Conservation (phyloP, 23 red algal genomes). For the Gracilaria gracilis region DNA sequence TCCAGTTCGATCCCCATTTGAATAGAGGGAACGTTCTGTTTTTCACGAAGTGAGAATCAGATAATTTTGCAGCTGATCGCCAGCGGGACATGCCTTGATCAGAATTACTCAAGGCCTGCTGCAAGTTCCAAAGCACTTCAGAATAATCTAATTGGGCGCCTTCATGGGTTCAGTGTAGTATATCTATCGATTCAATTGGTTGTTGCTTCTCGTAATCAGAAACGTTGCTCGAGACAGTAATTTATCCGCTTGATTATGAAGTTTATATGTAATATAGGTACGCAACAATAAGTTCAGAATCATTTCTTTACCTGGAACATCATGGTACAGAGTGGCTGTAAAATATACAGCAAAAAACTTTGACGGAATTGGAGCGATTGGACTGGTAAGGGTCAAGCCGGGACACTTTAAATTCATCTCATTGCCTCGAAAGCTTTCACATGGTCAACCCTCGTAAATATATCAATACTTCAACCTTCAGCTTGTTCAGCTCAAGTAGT, state of each 20-base stretch:
- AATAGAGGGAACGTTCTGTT: too few relatives aligned
- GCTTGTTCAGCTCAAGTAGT: too few relatives aligned
- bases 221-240: conserved; percentile 85
- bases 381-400: conserved; percentile 48
- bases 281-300: conserved; percentile 92
- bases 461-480: too few relatives aligned
- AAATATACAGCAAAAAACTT: conserved; percentile 79
- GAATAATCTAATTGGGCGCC: conserved; percentile 96
- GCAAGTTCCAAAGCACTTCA: conserved; percentile 88
- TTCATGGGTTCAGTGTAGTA: conserved; percentile 93
- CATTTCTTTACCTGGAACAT: conserved; percentile 85
- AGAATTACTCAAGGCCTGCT: conserved; percentile 92
- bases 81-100: too few relatives aligned
- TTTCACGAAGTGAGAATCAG: too few relatives aligned
- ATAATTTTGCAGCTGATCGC: too few relatives aligned
- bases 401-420: too few relatives aligned
- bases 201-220: conserved; percentile 95
- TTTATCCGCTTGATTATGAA: conserved; percentile 98
- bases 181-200: conserved; percentile 93
- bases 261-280: conserved; percentile 78
- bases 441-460: too few relatives aligned
- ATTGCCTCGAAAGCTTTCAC: too few relatives aligned
- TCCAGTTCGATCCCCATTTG: too few relatives aligned
- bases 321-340: conserved; percentile 89
- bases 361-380: conserved; percentile 68